Evolutionary conservation across 805 yeast genomes (phyloP).

Genomic region (Hermanozyma aechmeae): DNA sequence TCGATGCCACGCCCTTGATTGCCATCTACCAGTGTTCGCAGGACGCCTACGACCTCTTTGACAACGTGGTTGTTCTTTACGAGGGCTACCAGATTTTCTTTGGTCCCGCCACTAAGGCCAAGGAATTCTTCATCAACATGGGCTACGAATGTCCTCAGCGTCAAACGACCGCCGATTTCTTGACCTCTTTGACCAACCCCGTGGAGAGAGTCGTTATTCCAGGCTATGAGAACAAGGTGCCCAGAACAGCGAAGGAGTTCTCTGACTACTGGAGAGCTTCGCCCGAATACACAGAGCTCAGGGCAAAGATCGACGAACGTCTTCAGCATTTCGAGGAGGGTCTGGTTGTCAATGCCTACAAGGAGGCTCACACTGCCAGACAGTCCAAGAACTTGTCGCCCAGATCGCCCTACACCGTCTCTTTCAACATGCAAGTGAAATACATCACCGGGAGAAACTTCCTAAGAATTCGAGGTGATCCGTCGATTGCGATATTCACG

Average conservation of each 20-base stretch:
- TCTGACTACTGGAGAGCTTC: conserved; percentile 35
- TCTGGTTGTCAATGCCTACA: not conserved
- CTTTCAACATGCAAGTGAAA: conserved; percentile 43
- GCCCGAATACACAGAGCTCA: conserved; percentile 23
- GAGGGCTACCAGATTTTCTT: conserved; percentile 48
- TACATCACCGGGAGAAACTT: conserved; percentile 37
- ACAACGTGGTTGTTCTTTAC: conserved; percentile 52
- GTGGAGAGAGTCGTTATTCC: conserved; percentile 33
- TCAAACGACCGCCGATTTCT: conserved; percentile 51
- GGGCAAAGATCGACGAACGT: conserved; percentile 2
- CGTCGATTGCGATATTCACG: conserved; percentile 34
- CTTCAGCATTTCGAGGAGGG: conserved; percentile 9
- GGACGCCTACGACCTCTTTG: conserved; percentile 54
- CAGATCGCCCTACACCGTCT: conserved; percentile 45
- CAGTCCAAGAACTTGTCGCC: conserved; percentile 41
- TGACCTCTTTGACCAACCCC: conserved; percentile 49
- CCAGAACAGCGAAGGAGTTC: conserved; percentile 18
- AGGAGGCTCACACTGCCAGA: conserved; percentile 39
- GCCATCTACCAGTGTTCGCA: conserved; percentile 64
- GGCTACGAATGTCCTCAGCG: conserved; percentile 49
- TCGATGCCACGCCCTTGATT: conserved; percentile 45
- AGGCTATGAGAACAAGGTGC: conserved; percentile 41
- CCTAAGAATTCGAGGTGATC: conserved; percentile 42
- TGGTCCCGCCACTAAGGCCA: conserved; percentile 39
- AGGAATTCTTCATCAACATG: conserved; percentile 40